phyloP scores from a whole-genome alignment of 352 stramenopile genomes.

The Globisporangium cystogenes region DNA sequence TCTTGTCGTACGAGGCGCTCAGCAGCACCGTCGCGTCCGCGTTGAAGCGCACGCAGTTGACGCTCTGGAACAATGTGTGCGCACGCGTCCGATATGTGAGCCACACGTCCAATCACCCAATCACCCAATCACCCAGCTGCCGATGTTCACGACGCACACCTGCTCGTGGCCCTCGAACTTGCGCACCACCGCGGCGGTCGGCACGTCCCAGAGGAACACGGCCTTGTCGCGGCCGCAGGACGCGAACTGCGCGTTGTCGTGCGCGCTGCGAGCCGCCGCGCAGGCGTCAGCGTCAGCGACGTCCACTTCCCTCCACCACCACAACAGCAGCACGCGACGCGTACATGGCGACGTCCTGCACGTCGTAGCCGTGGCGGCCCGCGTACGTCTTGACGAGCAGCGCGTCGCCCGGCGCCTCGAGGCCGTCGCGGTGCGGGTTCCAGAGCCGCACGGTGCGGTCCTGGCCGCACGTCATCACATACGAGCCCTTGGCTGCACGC shows the following conservation, averaged over 20 bases:
- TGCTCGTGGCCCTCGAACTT: slow-evolving; percentile 86
- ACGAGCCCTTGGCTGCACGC: slow-evolving; percentile 74
- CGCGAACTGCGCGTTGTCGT: slow-evolving; percentile 85
- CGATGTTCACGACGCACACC: too few relatives aligned
- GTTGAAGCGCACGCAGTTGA: slow-evolving; percentile 86
- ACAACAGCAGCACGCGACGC: slow-evolving; percentile 2
- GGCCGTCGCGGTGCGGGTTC: slow-evolving; percentile 79
- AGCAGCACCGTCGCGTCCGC: slow-evolving; percentile 73
- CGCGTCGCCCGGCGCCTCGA: slow-evolving; percentile 49
- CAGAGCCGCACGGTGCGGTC: slow-evolving; percentile 85
- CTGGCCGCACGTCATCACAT: slow-evolving; percentile 87
- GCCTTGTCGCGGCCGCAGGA: slow-evolving; percentile 84
- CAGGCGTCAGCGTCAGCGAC: too few relatives aligned
- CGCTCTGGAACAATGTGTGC: too few relatives aligned
- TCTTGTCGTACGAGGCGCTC: slow-evolving; percentile 88
- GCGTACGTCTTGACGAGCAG: slow-evolving; percentile 85
- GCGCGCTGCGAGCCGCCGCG: slow-evolving; percentile 30
- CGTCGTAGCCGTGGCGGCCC: slow-evolving; percentile 83
- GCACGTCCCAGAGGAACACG: slow-evolving; percentile 88
- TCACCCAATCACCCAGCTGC: too few relatives aligned
- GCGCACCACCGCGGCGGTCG: slow-evolving; percentile 78
- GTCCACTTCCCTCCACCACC: too few relatives aligned
- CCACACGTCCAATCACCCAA: too few relatives aligned
- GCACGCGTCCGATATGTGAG: too few relatives aligned
- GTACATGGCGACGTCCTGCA: slow-evolving; percentile 88